Evolutionary conservation across 2,329 filamentous ascomycete genomes (phyloP), one percentile per base, ranked within the genome.

Genomic region (Delphinella strobiligena): DNA sequence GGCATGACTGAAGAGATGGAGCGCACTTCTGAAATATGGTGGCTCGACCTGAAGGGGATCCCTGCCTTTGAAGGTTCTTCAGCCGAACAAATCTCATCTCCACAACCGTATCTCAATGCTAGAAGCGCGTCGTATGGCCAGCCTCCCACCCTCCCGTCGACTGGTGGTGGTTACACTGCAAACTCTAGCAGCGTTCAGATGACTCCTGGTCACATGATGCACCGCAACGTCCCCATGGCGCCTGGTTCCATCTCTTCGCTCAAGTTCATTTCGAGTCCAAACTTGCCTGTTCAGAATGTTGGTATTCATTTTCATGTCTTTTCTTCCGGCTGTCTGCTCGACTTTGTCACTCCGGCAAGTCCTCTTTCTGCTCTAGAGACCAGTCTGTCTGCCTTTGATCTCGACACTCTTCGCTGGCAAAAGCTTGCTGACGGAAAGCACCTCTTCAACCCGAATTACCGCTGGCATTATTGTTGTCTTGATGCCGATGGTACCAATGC

Each of bases 381-480:
- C 48, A 93, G 88, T 15, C 62, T 98, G 16, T 94, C 87, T 0
- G 84, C 87, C 3, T 66, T 98, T 18, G 91, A 98, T 51, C 68
- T 98, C 9, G 81, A 82, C 42, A 81, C 83, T 0, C 64, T 96
- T 36, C 80, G 88, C 35, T 98, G 91, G 91, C 87, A 94, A 60
- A 93, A 88, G 56, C 70, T 98, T 14, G 91, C 89, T 1, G 89
- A 95, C 53, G 91, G 91, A 3, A 82, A 85, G 36, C 91, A 98
- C 55, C 80, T 98, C 24, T 98, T 95, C 63, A 83, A 83, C 50
- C 69, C 78, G 0, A 85, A 82, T n/a, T 96, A 91, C 59, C 78
- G 89, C 44, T 98, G 91, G 91, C 89, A 96, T 59, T 98, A 98
- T 57, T 96, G 91, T 59, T 93, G 87, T 3, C 82, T 95, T 62